These are phyloP conservation scores for Fusarium mexicanum DNA, from an alignment of 2,329 filamentous ascomycete genomes.

Conservation along the genomic window DNA sequence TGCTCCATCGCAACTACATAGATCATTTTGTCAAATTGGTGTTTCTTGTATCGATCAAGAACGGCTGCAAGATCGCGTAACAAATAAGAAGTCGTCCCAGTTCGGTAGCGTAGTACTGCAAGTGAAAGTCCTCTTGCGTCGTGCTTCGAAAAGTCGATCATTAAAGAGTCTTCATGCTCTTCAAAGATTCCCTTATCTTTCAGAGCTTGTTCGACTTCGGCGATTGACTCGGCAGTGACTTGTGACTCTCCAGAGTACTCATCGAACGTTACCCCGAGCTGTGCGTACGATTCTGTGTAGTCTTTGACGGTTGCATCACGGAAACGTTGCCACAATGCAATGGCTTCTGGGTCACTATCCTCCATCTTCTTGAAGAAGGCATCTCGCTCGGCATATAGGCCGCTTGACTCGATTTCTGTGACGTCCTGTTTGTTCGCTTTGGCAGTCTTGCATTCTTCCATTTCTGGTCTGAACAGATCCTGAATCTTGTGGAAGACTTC, in stretches of 20 bases:
- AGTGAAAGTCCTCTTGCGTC: conserved; percentile 77
- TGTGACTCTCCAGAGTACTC: conserved; percentile 75
- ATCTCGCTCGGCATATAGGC: conserved; percentile 59
- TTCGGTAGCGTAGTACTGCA: conserved; percentile 71
- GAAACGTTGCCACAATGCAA: conserved; percentile 64
- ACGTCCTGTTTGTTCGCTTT: conserved; percentile 54
- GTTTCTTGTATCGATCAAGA: conserved; percentile 67
- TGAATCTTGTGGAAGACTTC: conserved; percentile 75
- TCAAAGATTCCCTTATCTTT: conserved; percentile 69
- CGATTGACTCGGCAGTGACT: conserved; percentile 60
- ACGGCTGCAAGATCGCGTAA: conserved; percentile 78
- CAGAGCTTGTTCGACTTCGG: conserved; percentile 66
- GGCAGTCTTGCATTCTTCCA: conserved; percentile 62
- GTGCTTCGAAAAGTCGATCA: conserved; percentile 76
- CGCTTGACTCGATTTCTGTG: conserved; percentile 48
- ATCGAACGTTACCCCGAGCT: conserved; percentile 66
- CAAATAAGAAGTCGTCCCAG: conserved; percentile 58
- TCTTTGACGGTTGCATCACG: conserved; percentile 63
- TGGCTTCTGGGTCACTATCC: conserved; percentile 62
- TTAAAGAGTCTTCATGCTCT: conserved; percentile 71
- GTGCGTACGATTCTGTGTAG: conserved; percentile 63
- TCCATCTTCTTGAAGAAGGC: conserved; percentile 70
- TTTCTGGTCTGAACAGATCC: conserved; percentile 68
- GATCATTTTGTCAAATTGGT: conserved; percentile 80
- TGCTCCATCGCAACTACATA: conserved; percentile 79